phyloP scores from a whole-genome alignment of 208 protist genomes.

The Tritrichomonas musculus region DNA sequence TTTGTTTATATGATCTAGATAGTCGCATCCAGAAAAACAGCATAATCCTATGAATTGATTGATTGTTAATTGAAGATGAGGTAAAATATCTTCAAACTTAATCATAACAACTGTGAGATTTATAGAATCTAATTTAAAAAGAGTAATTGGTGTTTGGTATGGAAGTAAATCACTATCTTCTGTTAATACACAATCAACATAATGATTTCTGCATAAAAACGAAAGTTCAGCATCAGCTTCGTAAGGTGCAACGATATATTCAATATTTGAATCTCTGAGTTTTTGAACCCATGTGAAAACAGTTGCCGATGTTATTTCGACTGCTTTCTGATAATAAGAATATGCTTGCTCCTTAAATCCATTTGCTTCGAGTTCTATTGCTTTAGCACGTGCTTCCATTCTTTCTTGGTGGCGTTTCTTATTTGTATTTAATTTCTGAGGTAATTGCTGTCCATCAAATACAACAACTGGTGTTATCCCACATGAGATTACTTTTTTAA shows the following conservation, averaged over 20 bases:
- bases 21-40: background rate
- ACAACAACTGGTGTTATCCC: constrained; percentile 1
- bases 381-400: background rate
- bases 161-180: constrained; percentile 31
- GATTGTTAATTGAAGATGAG: background rate
- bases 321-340: constrained; percentile 1
- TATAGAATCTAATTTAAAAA: background rate
- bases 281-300: constrained; percentile 17
- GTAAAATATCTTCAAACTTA: background rate
- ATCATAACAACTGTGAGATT: background rate
- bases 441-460: background rate
- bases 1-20: background rate
- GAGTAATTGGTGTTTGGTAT: background rate
- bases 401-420: background rate
- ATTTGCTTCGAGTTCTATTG: background rate
- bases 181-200: background rate
- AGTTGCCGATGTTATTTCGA: background rate
- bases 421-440: background rate
- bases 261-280: background rate
- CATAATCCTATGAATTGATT: background rate
- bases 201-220: background rate
- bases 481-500: background rate
- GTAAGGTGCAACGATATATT: constrained; percentile 31
- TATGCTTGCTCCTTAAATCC: background rate
- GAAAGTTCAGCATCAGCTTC: constrained; percentile 34